Conservation (phyloP, 2,329 filamentous ascomycete genomes). For the Fragosphaeria purpurea region DNA sequence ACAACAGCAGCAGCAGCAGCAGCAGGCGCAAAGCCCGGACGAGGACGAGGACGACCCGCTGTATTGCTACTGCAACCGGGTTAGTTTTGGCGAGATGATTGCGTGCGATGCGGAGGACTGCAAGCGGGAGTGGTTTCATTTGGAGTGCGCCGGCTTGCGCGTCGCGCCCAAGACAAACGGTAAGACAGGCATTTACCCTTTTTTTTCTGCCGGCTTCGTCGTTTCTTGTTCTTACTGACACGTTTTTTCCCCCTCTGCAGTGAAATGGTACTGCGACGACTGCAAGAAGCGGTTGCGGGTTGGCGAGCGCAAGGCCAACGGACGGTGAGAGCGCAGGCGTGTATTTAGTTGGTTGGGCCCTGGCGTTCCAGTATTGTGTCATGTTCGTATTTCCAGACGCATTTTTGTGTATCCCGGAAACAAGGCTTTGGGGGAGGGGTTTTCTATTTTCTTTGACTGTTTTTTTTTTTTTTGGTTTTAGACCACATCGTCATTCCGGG, state of each 20-base stretch:
- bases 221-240: neutral
- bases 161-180: conserved; percentile 68
- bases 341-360: too few relatives aligned
- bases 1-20: conserved; percentile 3
- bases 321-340: conserved; percentile 25
- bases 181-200: conserved; percentile 32
- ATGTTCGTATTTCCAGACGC: too few relatives aligned
- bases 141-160: conserved; percentile 70
- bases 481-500: neutral
- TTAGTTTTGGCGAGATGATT: conserved; percentile 79
- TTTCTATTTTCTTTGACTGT: neutral
- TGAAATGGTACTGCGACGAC: conserved; percentile 75
- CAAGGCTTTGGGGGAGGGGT: neutral
- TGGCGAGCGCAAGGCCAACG: conserved; percentile 41
- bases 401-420: too few relatives aligned
- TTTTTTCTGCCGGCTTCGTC: neutral
- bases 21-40: conserved; percentile 34
- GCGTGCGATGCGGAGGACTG: conserved; percentile 68
- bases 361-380: too few relatives aligned
- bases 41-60: conserved; percentile 60
- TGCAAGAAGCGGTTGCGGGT: conserved; percentile 58
- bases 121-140: conserved; percentile 71
- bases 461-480: neutral
- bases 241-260: conserved; percentile 27
- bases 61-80: conserved; percentile 71